Evolutionary conservation across 768 basidiomycete genomes (phyloP), one percentile per base, ranked within the genome.

Genomic region (Crucibulum laeve): DNA sequence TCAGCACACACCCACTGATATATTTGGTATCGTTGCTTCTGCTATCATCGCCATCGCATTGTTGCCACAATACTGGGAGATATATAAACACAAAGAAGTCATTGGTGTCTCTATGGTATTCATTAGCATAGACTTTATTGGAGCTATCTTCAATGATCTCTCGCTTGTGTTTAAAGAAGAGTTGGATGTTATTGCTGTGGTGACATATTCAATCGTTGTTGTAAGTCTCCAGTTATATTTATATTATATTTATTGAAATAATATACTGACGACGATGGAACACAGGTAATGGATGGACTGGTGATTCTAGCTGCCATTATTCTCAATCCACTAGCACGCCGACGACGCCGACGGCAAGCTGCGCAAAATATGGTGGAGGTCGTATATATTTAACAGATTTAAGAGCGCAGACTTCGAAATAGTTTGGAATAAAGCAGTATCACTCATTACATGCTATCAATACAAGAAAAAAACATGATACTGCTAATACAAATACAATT

Each of bases 21-120:
- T 81, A 53, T 79, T 87, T 44, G 87, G 88, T 1, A 70, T 87
- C 39, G 53, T 84, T 24, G 66, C 75, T 22, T 74, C 81, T 0
- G 65, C 81, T 5, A 52, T 87, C n/a, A 70, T 90, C 30, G 67
- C 77, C 10, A 54, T 72, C 10, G 76, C 61, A 1, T 53, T 74
- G 17, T 53, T 70, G 24, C 68, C 89, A 0, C 88, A 91, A 58
- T 91, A 84, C 53, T 79, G 73, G 58, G 86, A 90, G 55, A 90
- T 91, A 34, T 84, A 74, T 62, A 74, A 76, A 48, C 68, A 71
- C 53, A 69, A 68, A 49, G 74, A 80, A 49, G 82, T 85, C 28
- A 55, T 77, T 18, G 88, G 89, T 5, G 78, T 92, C 40, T 86
- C 82, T 1, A 64, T 85, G 34, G 33, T 68, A 4, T 90, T 91